Evolutionary conservation across 768 basidiomycete genomes (phyloP), one percentile per base, ranked within the genome.

Genomic region (Termitomyces sp.): DNA sequence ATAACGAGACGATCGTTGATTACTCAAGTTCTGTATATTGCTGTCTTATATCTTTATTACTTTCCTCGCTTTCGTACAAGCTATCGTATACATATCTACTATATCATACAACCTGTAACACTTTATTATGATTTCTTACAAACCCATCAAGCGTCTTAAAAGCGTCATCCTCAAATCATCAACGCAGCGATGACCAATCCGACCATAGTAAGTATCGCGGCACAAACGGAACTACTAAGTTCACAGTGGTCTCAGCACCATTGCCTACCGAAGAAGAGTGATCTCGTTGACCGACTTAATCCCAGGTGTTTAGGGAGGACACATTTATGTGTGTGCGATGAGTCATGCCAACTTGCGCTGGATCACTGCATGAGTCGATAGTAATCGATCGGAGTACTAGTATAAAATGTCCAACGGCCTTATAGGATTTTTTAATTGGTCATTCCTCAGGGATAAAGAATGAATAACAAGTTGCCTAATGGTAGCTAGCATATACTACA

Each of bases 381-480:
- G 79, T 72, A 51, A 91, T 77, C 4, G 81, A 82, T 60, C 82
- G 70, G 58, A 87, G n/a, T 73, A 58, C 82, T 71, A 7, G 83
- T 79, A 60, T 85, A 87, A 68, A 91, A 66, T 90, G 84, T 44
- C 89, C 87, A 19, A 88, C 84, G 14, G 85, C 66, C 49, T 70
- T 55, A 68, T 91, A 93, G 88, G 81, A 66, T 93, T 83, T 74
- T 62, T 86, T 87, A 94, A 73, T 91, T 73, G 70, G 92, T 90
- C 81, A 89, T 77, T 42, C 85, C 76, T 74, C 37, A 5, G 45
- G 46, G 5, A 14, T 37, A 8, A n/a, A 43, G 49, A n/a, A 41
- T 56, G 26, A 51, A 45, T 22, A 21, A 41, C 15, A 9, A 19
- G n/a, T 19, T 48, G 38, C 45, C 37, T 37, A 15, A 19, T 40